phyloP scores from a whole-genome alignment of 352 stramenopile genomes.

The Phytophthora cactorum region DNA sequence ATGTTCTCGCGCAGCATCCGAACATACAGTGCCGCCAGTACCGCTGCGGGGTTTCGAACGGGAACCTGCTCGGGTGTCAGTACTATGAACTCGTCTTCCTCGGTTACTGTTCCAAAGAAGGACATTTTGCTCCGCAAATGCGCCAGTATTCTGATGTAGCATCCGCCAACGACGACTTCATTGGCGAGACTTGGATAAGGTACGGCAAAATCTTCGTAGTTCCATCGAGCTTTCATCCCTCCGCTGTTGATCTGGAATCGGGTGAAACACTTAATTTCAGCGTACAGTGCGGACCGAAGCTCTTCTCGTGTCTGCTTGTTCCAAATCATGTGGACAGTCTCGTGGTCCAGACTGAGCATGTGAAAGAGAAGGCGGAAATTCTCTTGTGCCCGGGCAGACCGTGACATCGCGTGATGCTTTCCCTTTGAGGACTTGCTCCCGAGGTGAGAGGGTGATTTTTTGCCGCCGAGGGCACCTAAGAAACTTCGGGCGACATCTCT shows the following conservation, averaged over 20 bases:
- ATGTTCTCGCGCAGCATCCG: constrained; percentile 82
- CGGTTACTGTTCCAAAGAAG: constrained; percentile 43
- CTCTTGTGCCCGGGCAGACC: constrained; percentile 55
- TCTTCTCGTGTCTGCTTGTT: constrained; percentile 91
- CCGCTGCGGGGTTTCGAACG: constrained; percentile 52
- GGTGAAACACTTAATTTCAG: constrained; percentile 85
- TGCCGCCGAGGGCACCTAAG: constrained; percentile 29
- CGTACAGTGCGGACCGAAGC: constrained; percentile 84
- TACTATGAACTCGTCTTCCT: constrained; percentile 63
- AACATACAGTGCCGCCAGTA: constrained; percentile 73
- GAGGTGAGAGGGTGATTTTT: constrained; percentile 18
- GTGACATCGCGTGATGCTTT: constrained; percentile 28
- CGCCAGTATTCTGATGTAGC: constrained; percentile 87
- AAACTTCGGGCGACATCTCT: constrained; percentile 74
- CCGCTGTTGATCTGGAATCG: constrained; percentile 74
- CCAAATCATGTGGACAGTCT: constrained; percentile 94
- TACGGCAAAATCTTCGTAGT: constrained; percentile 96
- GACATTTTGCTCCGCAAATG: constrained; percentile 55
- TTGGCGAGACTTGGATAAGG: constrained; percentile 88
- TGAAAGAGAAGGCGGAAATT: constrained; percentile 97
- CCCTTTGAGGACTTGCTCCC: constrained; percentile 25
- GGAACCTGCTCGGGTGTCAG: constrained; percentile 62
- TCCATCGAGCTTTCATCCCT: constrained; percentile 91
- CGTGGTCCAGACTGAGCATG: constrained; percentile 92
- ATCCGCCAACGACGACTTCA: constrained; percentile 90